Evolutionary conservation across 2,329 filamentous ascomycete species (phyloP), one percentile per base, ranked within the genome.

Genomic region (Trichocomaceae sp.): DNA sequence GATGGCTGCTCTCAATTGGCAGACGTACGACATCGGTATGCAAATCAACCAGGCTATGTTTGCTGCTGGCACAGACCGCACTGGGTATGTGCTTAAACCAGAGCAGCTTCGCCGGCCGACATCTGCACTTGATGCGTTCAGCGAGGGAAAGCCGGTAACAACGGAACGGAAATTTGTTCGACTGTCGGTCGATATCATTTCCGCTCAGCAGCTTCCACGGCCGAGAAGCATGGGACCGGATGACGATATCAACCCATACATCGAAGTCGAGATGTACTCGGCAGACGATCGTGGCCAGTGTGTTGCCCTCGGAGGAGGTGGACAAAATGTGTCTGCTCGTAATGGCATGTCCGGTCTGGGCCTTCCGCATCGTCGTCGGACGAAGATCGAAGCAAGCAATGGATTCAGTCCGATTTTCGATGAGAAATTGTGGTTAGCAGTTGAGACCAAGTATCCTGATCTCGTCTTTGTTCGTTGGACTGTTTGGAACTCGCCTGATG

Each of bases 11-110:
- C 79, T 97, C 59, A 99, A 99, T 73, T 97, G 93, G 92, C 93
- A 99, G 73, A 97, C 91, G 0, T 96, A 95, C 66, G 93, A 97
- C 67, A 79, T 95, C 17, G 90, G 91, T 46, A 93, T 96, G 82
- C 92, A 97, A 68, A 81, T 97, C 70, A 97, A 97, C 69, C 88
- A 93, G 62, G 93, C 93, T 65, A 97, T 99, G 93, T 99, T 96
- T 68, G 87, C 90, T 47, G 88, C 89, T 56, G 89, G 90, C 44
- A 85, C 82, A 12, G 93, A 96, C 72, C 83, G 84, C 54, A 88
- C 88, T 2, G 93, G 93, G 45, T 99, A 97, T 65, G 90, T 97
- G 13, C 81, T 96, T 52, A 99, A 99, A 75, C 92, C 93, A 19
- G 82, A 85, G 35, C 88, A 91, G 66, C 83, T 96, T 58, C 87